Conservation (phyloP, 495 filamentous ascomycete species). For the Neohortaea acidophila region DNA sequence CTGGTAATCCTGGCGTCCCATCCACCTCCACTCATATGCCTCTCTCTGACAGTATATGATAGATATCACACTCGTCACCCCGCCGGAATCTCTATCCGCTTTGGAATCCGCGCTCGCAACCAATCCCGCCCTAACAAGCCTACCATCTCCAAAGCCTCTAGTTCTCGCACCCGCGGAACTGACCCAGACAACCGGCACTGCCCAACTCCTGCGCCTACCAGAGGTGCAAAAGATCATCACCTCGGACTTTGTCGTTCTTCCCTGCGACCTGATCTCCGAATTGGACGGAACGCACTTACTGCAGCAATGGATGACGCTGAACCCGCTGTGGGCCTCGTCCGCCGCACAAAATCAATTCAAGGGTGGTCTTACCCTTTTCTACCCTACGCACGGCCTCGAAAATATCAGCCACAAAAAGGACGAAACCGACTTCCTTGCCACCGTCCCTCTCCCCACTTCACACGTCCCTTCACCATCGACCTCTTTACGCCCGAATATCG, state of each 20-base stretch:
- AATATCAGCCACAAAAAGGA: conserved; percentile 61
- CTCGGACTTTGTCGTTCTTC: conserved; percentile 75
- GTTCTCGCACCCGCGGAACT: conserved; percentile 59
- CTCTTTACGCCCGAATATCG: conserved; percentile 48
- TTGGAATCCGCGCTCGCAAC: conserved; percentile 66
- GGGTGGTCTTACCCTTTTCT: conserved; percentile 77
- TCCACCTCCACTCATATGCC: not conserved
- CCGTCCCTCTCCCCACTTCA: conserved; percentile 43
- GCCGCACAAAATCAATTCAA: conserved; percentile 40
- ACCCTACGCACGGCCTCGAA: conserved; percentile 59
- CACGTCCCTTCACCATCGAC: conserved; percentile 41
- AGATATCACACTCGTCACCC: conserved; percentile 77
- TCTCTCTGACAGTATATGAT: not conserved
- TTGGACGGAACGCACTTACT: conserved; percentile 64
- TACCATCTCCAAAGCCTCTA: conserved; percentile 58
- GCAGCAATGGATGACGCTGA: conserved; percentile 77
- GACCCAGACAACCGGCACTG: conserved; percentile 68
- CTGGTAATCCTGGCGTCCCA: conserved; percentile 55
- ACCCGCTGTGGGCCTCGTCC: conserved; percentile 24
- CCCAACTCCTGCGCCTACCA: conserved; percentile 58
- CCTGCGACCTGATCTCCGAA: conserved; percentile 89
- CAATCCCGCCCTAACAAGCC: conserved; percentile 70
- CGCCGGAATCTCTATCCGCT: conserved; percentile 53
- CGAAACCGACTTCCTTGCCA: conserved; percentile 78
- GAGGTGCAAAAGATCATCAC: conserved; percentile 40